Conservation (phyloP, 2,329 filamentous ascomycete species). For the Arthrocladium fulminans region DNA sequence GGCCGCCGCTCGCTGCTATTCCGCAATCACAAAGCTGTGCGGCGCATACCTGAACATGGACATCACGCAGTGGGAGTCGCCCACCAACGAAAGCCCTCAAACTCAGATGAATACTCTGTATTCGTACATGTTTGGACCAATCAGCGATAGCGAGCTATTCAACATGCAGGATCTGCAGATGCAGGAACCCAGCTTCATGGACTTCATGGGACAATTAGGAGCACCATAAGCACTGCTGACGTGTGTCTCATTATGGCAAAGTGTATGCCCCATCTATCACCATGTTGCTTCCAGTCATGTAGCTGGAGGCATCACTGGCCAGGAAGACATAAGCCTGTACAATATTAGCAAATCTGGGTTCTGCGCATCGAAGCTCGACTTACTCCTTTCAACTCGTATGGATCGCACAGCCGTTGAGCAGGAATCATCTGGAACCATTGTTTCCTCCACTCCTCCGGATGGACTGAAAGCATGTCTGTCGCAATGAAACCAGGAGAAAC, state of each 20-base stretch:
- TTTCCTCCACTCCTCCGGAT: conserved; percentile 30
- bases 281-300: conserved; percentile 40
- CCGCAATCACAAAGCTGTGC: conserved; percentile 16
- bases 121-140: conserved; percentile 19
- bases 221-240: neutral
- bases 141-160: conserved; percentile 1
- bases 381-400: conserved; percentile 34
- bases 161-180: conserved; percentile 5
- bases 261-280: conserved; percentile 42
- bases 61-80: conserved; percentile 10
- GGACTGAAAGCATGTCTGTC: conserved; percentile 29
- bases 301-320: conserved; percentile 37
- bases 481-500: conserved; percentile 35
- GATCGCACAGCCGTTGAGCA: conserved; percentile 29
- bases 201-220: conserved; percentile 5
- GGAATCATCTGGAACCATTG: conserved; percentile 35
- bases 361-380: conserved; percentile 1
- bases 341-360: neutral
- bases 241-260: conserved; percentile 13
- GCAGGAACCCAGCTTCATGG: conserved; percentile 8
- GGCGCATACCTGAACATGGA: conserved; percentile 17
- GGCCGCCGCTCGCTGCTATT: conserved; percentile 17
- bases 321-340: conserved; percentile 37
- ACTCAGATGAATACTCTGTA: conserved; percentile 22
- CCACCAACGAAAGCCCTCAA: conserved; percentile 22